A percentile compares a stretch with the other conserved stretches of the same genome.
Evolutionary conservation across 768 basidiomycete species (phyloP).

Genomic region (Sutorius australiensis): DNA sequence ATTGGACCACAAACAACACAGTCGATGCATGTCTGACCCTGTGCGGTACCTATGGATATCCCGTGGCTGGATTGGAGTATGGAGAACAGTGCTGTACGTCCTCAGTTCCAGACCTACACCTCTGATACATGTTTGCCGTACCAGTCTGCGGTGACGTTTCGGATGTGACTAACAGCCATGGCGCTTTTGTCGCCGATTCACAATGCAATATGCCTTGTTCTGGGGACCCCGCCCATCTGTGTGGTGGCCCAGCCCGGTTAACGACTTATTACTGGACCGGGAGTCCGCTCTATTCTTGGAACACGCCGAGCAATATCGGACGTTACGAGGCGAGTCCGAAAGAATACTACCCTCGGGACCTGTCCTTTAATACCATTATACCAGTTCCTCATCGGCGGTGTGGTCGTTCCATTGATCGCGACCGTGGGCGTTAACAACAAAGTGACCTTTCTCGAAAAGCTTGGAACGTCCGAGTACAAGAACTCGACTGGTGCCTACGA

Average conservation of each 20-base stretch:
- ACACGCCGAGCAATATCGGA: conserved; percentile 61
- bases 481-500: conserved; percentile 81
- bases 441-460: conserved; percentile 75
- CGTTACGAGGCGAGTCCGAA: conserved; percentile 56
- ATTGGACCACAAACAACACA: conserved; percentile 59
- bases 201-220: conserved; percentile 54
- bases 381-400: conserved; percentile 49
- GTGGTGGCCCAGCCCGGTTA: conserved; percentile 56
- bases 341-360: background rate
- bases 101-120: background rate
- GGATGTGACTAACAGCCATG: conserved; percentile 44
- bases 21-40: conserved; percentile 61
- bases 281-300: conserved; percentile 52
- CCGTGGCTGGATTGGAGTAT: conserved; percentile 67
- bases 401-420: conserved; percentile 69
- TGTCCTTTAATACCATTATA: background rate
- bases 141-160: conserved; percentile 67
- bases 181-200: conserved; percentile 30
- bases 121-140: background rate
- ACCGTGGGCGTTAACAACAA: conserved; percentile 81
- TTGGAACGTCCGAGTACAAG: conserved; percentile 53
- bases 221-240: conserved; percentile 66
- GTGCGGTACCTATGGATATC: conserved; percentile 69
- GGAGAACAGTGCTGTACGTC: conserved; percentile 71
- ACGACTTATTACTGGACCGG: conserved; percentile 54